Percentiles rank a stretch among this genome's conserved stretches.
Evolutionary conservation across 371 early-diverging fungal genomes (phyloP).

Genomic region (Mortierella sp.): DNA sequence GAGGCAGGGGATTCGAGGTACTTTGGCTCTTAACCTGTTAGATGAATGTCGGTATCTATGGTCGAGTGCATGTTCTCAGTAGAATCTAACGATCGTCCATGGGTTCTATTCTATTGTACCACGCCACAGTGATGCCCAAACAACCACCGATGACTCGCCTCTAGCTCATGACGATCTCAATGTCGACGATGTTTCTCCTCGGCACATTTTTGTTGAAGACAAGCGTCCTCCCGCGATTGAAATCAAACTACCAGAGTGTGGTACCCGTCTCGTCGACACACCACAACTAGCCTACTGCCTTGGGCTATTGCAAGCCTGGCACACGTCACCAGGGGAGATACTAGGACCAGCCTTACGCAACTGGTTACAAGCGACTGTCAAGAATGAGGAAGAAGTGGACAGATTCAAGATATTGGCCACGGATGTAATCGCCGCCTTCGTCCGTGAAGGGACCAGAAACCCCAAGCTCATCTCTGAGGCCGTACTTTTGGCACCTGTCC

Average conservation of each 20-base stretch:
- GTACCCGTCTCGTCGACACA: not conserved
- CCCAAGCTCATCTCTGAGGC: constrained; percentile 1
- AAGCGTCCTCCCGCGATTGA: not conserved
- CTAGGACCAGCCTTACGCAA: not conserved
- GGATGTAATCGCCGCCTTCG: not conserved
- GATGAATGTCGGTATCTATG: not conserved
- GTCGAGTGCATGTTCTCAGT: too few relatives aligned
- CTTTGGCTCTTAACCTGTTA: not conserved
- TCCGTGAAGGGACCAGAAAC: not conserved
- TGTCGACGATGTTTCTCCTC: not conserved
- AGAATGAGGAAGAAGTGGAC: not conserved
- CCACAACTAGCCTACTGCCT: not conserved
- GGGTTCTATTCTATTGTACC: too few relatives aligned
- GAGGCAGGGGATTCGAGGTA: not conserved
- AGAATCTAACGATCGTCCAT: too few relatives aligned
- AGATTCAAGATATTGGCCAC: not conserved
- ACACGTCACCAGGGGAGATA: not conserved
- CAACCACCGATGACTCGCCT: not conserved
- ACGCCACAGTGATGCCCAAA: too few relatives aligned
- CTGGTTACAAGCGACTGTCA: not conserved
- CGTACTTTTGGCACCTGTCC: not conserved
- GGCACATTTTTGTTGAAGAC: not conserved
- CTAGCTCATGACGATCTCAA: not conserved
- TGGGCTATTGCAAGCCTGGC: not conserved
- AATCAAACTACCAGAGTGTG: not conserved